Percentiles rank a stretch among this genome's conserved stretches.
phyloP scores from a whole-genome alignment of 805 yeast genomes.

The Saccharomycopsis vini region DNA sequence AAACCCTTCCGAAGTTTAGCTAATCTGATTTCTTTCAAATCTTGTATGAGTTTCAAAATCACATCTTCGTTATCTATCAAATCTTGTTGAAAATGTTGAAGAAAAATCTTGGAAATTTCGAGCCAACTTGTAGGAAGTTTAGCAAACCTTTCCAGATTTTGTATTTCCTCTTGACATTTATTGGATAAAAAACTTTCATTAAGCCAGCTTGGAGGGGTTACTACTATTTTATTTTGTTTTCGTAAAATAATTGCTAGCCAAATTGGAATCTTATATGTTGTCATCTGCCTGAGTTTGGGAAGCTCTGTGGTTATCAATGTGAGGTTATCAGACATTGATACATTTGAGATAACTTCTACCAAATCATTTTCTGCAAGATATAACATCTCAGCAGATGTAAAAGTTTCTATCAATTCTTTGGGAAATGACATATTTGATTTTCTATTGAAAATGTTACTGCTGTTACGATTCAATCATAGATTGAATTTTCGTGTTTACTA shows the following conservation, averaged over 20 bases:
- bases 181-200: constrained; percentile 42
- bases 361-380: constrained; percentile 80
- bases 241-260: constrained; percentile 85
- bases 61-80: constrained; percentile 63
- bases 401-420: constrained; percentile 38
- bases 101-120: constrained; percentile 62
- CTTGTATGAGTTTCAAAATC: constrained; percentile 65
- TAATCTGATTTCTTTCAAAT: constrained; percentile 72
- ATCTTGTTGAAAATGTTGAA: constrained; percentile 69
- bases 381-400: constrained; percentile 70
- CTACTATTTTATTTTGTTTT: constrained; percentile 76
- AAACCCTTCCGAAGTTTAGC: constrained; percentile 78
- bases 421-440: constrained; percentile 69
- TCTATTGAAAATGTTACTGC: neutral
- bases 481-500: neutral
- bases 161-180: constrained; percentile 59
- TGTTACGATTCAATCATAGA: neutral
- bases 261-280: constrained; percentile 61
- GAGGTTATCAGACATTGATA: neutral
- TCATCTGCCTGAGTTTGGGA: neutral
- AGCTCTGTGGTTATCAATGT: neutral
- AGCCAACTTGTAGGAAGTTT: constrained; percentile 84
- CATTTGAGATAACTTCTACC: constrained; percentile 37
- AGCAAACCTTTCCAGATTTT: constrained; percentile 50
- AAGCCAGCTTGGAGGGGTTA: constrained; percentile 84